Percentiles rank a stretch among this genome's conserved stretches.
Evolutionary conservation across 345 rosid genomes (phyloP).

Genomic region (Populus tremula): DNA sequence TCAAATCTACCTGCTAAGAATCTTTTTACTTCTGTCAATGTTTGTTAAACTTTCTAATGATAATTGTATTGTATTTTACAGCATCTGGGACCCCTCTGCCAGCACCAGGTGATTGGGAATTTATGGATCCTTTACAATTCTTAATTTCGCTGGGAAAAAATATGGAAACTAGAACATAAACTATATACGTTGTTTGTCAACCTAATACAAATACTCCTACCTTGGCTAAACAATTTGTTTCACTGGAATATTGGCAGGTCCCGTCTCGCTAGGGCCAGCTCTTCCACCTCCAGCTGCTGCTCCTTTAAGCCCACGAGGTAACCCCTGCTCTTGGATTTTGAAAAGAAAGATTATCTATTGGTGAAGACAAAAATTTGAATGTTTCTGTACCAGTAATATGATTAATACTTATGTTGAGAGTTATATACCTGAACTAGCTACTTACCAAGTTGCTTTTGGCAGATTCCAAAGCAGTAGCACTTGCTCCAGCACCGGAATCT

Average conservation of each 20-base stretch:
- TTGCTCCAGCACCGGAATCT: slow-evolving; percentile 32
- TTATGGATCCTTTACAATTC: not conserved
- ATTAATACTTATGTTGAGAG: not conserved
- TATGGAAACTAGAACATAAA: not conserved
- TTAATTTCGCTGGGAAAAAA: not conserved
- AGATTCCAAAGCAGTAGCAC: slow-evolving; percentile 45
- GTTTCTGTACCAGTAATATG: not conserved
- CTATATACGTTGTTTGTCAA: not conserved
- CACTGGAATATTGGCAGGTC: slow-evolving; percentile 46
- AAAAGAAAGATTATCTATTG: not conserved
- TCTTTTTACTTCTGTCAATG: not conserved
- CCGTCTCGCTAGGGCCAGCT: slow-evolving; percentile 49
- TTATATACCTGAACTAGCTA: not conserved
- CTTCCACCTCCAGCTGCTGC: slow-evolving; percentile 49
- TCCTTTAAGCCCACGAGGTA: slow-evolving; percentile 59
- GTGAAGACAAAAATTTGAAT: not conserved
- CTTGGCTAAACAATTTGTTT: slow-evolving; percentile 2
- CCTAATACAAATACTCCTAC: not conserved
- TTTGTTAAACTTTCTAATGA: not conserved
- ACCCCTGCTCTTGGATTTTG: not conserved
- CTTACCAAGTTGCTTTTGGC: not conserved
- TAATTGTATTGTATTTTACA: slow-evolving; percentile 27
- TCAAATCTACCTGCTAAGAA: not conserved
- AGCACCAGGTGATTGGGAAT: slow-evolving; percentile 61
- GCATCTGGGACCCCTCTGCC: slow-evolving; percentile 83